These are phyloP conservation scores for Vitis labrusca DNA, from an alignment of 164 flowering plant genomes.

Conservation along the genomic window DNA sequence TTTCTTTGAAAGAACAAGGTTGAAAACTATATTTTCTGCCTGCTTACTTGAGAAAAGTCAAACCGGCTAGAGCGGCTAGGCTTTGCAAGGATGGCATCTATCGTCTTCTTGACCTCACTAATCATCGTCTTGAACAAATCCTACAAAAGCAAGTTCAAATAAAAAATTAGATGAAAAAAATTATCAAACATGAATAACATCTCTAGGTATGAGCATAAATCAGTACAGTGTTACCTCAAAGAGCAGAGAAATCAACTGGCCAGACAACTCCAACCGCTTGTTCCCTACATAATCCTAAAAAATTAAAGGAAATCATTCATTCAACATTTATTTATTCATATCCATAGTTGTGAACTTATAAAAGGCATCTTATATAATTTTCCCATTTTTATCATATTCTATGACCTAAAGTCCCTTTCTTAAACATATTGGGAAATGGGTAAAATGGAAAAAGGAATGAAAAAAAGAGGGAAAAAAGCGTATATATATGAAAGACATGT, in stretches of 20 bases:
- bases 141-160: slow-evolving; percentile 22
- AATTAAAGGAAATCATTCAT: not conserved
- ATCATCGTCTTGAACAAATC: slow-evolving; percentile 92
- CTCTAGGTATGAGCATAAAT: not conserved
- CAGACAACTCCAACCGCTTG: slow-evolving; percentile 93
- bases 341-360: too few relatives aligned
- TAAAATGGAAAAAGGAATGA: too few relatives aligned
- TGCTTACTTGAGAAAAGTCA: slow-evolving; percentile 58
- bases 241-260: slow-evolving; percentile 79
- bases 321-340: too few relatives aligned
- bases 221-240: slow-evolving; percentile 65
- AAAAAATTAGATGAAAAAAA: not conserved
- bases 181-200: not conserved
- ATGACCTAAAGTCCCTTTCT: too few relatives aligned
- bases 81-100: slow-evolving; percentile 39
- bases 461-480: too few relatives aligned
- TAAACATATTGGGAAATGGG: too few relatives aligned
- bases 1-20: too few relatives aligned
- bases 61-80: slow-evolving; percentile 48
- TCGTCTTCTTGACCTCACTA: slow-evolving; percentile 26
- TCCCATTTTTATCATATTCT: too few relatives aligned
- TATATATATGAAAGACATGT: too few relatives aligned
- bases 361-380: too few relatives aligned
- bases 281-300: slow-evolving; percentile 96
- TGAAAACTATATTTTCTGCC: not conserved